These are phyloP conservation scores for Paratinospora sagittata DNA, from an alignment of 164 flowering plant species.

Conservation along the genomic window DNA sequence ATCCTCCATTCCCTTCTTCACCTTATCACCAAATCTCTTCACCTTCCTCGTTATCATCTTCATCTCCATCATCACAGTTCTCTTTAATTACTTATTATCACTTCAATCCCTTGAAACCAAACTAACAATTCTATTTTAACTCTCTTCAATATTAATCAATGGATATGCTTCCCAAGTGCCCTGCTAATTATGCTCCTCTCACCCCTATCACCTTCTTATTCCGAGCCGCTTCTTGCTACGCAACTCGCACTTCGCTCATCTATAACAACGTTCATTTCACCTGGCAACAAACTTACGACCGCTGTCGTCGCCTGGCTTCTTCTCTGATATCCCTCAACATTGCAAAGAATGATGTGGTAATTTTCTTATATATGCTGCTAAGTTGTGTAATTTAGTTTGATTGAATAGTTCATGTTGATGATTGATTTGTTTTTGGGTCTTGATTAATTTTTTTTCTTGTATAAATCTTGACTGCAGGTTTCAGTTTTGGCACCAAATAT, in stretches of 20 bases:
- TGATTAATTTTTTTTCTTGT: background rate
- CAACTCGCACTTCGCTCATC: conserved; percentile 56
- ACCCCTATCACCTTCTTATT: conserved; percentile 65
- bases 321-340: conserved; percentile 51
- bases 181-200: conserved; percentile 62
- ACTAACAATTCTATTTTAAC: too few species aligned
- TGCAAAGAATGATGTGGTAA: conserved; percentile 56
- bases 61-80: background rate
- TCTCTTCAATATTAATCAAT: too few species aligned
- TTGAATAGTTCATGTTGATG: too few species aligned
- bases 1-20: background rate
- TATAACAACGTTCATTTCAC: conserved; percentile 57
- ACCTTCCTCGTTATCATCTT: background rate
- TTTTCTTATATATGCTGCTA: conserved; percentile 10
- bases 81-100: too few species aligned
- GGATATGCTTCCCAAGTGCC: conserved; percentile 56
- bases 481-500: conserved; percentile 86
- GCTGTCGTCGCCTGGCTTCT: conserved; percentile 75
- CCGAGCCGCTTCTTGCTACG: conserved; percentile 59
- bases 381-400: too few species aligned
- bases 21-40: background rate
- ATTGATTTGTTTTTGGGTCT: too few species aligned
- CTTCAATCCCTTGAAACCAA: too few species aligned
- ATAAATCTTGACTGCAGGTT: conserved; percentile 33
- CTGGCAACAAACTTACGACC: conserved; percentile 66